Percentiles rank a stretch among this genome's conserved stretches.
Conservation (phyloP, 129 eudicot species). For the Deinandra increscens region DNA sequence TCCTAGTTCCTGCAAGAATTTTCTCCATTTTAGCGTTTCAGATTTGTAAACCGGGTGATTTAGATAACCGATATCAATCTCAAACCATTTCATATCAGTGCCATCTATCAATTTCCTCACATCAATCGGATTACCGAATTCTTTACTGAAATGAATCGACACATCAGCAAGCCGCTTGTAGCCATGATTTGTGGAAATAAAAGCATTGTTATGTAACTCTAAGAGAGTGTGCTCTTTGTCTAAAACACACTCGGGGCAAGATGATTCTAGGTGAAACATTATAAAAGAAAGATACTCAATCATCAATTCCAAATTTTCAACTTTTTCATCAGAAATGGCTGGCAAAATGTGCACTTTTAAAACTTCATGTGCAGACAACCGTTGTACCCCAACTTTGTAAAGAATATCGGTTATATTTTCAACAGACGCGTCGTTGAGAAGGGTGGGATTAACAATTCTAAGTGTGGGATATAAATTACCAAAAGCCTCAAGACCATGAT, state of each 20-base stretch:
- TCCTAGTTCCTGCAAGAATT: slow-evolving; percentile 62
- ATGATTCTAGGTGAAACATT: slow-evolving; percentile 63
- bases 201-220: slow-evolving; percentile 50
- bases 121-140: slow-evolving; percentile 53
- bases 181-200: slow-evolving; percentile 66
- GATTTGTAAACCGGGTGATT: slow-evolving; percentile 45
- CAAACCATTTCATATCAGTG: slow-evolving; percentile 56
- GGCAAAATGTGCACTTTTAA: slow-evolving; percentile 63
- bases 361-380: slow-evolving; percentile 65
- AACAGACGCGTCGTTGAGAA: slow-evolving; percentile 25
- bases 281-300: slow-evolving; percentile 59
- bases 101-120: slow-evolving; percentile 42
- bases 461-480: slow-evolving; percentile 48
- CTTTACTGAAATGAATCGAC: slow-evolving; percentile 57
- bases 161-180: slow-evolving; percentile 49
- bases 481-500: slow-evolving; percentile 48
- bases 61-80: slow-evolving; percentile 47
- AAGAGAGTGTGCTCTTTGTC: slow-evolving; percentile 50
- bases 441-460: slow-evolving; percentile 54
- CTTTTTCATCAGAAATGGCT: slow-evolving; percentile 44
- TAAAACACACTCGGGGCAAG: slow-evolving; percentile 48
- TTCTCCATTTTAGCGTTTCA: slow-evolving; percentile 52
- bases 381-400: slow-evolving; percentile 59
- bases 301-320: slow-evolving; percentile 35
- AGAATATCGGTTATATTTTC: slow-evolving; percentile 57